Conservation (phyloP, 106 monocot species). For the Dendrobium chrysotoxum region DNA sequence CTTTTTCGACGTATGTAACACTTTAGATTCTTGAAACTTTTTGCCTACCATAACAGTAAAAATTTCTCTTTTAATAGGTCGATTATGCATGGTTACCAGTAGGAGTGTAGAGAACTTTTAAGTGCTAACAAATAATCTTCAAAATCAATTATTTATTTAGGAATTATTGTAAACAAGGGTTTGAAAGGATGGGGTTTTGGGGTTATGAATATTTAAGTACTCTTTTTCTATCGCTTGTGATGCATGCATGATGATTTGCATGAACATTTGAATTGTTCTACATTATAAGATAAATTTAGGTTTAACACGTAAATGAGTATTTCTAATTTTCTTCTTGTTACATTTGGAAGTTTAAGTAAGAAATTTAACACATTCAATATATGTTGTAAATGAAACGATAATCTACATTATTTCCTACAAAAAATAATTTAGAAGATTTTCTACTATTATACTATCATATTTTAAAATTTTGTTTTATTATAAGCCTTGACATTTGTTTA, state of each 20-base stretch:
- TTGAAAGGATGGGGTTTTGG: background rate
- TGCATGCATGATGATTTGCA: too few species aligned
- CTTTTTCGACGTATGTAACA: conserved; percentile 57
- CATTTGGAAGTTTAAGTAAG: background rate
- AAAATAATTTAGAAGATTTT: background rate
- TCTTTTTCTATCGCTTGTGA: too few species aligned
- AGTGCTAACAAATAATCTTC: background rate
- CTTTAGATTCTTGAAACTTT: background rate
- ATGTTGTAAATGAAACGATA: conserved; percentile 2
- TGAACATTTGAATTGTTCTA: too few species aligned
- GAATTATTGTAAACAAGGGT: background rate
- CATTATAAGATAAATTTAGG: too few species aligned
- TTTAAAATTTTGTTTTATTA: background rate
- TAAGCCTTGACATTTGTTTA: background rate
- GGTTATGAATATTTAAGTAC: too few species aligned
- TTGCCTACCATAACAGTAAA: background rate
- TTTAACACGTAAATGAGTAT: too few species aligned
- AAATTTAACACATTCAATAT: background rate
- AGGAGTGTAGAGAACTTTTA: background rate
- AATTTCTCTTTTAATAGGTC: background rate
- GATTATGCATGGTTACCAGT: background rate
- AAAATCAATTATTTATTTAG: background rate
- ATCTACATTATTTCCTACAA: background rate
- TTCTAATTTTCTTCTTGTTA: too few species aligned
- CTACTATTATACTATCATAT: background rate